phyloP scores from a whole-genome alignment of 345 rosid genomes.

The Brassica nigra region DNA sequence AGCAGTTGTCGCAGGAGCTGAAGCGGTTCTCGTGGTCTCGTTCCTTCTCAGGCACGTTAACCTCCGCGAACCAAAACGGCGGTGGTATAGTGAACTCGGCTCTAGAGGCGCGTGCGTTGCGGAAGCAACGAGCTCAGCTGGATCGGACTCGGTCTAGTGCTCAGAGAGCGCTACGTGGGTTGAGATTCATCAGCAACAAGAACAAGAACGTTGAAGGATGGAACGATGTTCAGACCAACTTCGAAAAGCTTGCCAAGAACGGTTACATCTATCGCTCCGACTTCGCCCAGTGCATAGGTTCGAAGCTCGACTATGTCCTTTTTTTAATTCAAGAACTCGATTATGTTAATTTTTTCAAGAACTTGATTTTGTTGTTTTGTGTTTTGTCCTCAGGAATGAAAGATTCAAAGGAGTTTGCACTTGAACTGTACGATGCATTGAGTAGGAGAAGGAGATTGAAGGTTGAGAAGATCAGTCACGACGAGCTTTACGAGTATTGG shows the following conservation, averaged over 20 bases:
- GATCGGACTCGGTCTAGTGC: constrained; percentile 91
- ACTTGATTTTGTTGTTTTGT: neutral
- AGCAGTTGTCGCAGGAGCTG: constrained; percentile 80
- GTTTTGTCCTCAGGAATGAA: constrained; percentile 68
- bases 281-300: constrained; percentile 98
- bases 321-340: neutral
- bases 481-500: constrained; percentile 92
- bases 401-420: constrained; percentile 86
- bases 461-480: constrained; percentile 76
- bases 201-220: constrained; percentile 63
- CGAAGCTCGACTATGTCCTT: neutral
- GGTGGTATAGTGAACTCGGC: constrained; percentile 64
- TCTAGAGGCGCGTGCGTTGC: constrained; percentile 75
- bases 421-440: constrained; percentile 85
- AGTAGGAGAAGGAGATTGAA: constrained; percentile 77
- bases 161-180: constrained; percentile 85
- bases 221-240: constrained; percentile 75
- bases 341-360: neutral
- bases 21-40: constrained; percentile 78
- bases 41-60: constrained; percentile 43
- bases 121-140: constrained; percentile 85
- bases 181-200: constrained; percentile 75
- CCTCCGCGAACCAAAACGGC: constrained; percentile 31
- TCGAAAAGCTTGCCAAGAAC: constrained; percentile 69
- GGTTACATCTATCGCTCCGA: constrained; percentile 78